Base-by-base conservation (phyloP, 1,284 basidiomycete genomes). In the Cystobasidium pallidum region DNA sequence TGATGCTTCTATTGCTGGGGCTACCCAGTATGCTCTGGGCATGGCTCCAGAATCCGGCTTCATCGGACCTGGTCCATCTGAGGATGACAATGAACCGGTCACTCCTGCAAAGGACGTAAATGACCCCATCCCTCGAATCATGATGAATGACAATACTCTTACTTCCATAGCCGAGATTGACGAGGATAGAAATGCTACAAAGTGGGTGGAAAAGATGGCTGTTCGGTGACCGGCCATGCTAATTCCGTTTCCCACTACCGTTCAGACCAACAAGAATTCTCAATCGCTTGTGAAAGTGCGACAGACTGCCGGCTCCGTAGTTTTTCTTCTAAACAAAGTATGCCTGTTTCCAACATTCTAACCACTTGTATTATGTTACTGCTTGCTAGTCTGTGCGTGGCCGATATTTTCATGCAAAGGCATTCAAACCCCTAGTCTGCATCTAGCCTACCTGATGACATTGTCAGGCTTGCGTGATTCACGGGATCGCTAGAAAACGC, bases 121-220 rank as follows among this genome's bases (percentile, higher is more conserved):
- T 57, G 54, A 57, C 17, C 10, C 54, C 10, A n/a, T 36, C 19
- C 54, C 54, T 7, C 54, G 54, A 10, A 17, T 51, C 30, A 34
- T 57, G 32, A 57, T 34, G 54, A 34, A 34, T 21, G 54, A 57
- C 13, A 4, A 57, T 34, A 32, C 54, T n/a, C 19, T 57, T 10
- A n/a, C 13, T 28, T 24, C 24, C 10, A 4, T 34, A n/a, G 10
- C 54, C 28, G 54, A 57, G 49, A 3, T 26, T 51, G 4, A 17
- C 7, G 21, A 17, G 24, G 21, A 51, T 15, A 3, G 24, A 26
- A 24, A 51, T 26, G 7, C 49, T 6, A 15, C 24, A 24, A 3
- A 51, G 49, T 51, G 21, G 8, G 49, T 51, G 21, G 26, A 26
- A 24, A 28, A 24, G 2, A 24, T 24, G 21, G 49, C 49, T 24